Evolutionary conservation across 768 basidiomycete genomes (phyloP).

Genomic region (Podaxis carcinomalis): DNA sequence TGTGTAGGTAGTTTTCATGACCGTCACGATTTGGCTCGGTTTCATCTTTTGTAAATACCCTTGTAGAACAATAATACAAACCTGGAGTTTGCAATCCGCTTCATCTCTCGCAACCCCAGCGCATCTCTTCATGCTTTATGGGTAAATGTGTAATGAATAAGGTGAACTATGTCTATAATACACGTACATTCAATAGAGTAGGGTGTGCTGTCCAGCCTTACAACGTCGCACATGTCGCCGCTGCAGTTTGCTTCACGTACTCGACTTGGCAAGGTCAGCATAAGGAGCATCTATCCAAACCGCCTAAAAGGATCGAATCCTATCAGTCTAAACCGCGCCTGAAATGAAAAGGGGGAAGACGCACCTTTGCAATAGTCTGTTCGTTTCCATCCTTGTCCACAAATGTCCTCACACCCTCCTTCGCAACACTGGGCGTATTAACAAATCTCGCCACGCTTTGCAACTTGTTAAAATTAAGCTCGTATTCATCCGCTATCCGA

Average conservation of each 20-base stretch:
- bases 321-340: background rate
- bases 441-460: slow-evolving; percentile 51
- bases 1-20: background rate
- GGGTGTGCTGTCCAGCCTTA: background rate
- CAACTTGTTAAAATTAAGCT: slow-evolving; percentile 48
- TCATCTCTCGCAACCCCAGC: background rate
- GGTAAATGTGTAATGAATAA: background rate
- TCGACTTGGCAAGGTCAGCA: background rate
- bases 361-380: slow-evolving; percentile 43
- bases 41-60: background rate
- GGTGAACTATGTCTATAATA: background rate
- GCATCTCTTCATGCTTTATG: background rate
- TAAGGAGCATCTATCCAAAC: slow-evolving; percentile 38
- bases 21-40: background rate
- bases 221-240: background rate
- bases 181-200: background rate
- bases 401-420: slow-evolving; percentile 36
- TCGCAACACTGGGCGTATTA: slow-evolving; percentile 60
- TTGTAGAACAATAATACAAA: slow-evolving; percentile 1
- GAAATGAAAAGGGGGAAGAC: slow-evolving; percentile 16
- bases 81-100: background rate
- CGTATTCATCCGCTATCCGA: slow-evolving; percentile 49
- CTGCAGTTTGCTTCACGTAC: background rate
- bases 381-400: slow-evolving; percentile 57
- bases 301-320: slow-evolving; percentile 26